Evolutionary conservation across 345 rosid species (phyloP).

Genomic region (Arabidopsis suecica): DNA sequence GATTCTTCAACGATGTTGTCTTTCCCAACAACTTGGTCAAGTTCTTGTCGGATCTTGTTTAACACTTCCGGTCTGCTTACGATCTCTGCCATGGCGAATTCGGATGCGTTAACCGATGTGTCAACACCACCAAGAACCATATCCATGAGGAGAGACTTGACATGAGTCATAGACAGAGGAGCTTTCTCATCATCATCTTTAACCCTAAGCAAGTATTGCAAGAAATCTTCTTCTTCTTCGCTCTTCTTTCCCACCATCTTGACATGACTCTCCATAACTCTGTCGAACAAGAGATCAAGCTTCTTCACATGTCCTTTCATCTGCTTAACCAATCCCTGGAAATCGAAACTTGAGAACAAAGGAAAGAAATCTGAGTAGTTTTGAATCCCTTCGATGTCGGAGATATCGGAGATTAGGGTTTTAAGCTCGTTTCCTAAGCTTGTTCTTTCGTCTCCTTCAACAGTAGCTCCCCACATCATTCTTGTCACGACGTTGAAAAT

Average conservation of each 20-base stretch:
- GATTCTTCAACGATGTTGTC: constrained; percentile 54
- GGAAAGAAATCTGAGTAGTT: constrained; percentile 64
- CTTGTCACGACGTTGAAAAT: constrained; percentile 49
- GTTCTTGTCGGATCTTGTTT: constrained; percentile 44
- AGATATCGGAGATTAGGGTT: constrained; percentile 39
- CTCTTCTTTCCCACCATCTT: constrained; percentile 36
- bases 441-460: constrained; percentile 48
- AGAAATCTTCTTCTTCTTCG: constrained; percentile 47
- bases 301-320: constrained; percentile 44
- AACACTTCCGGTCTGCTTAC: constrained; percentile 46
- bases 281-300: constrained; percentile 41
- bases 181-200: constrained; percentile 46
- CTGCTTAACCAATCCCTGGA: constrained; percentile 53
- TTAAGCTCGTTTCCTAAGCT: constrained; percentile 47
- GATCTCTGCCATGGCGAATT: constrained; percentile 62
- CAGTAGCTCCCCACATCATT: constrained; percentile 56
- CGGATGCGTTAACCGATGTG: constrained; percentile 53
- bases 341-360: constrained; percentile 53
- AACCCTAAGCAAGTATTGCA: constrained; percentile 56
- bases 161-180: constrained; percentile 46
- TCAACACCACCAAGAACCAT: constrained; percentile 47
- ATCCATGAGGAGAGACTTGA: constrained; percentile 47
- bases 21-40: constrained; percentile 50
- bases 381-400: constrained; percentile 49
- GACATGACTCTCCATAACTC: constrained; percentile 35